A percentile compares a stretch with the other conserved stretches of the same genome.
phyloP scores from a whole-genome alignment of 352 stramenopile species.

The Phytopythium chamaehyphon region DNA sequence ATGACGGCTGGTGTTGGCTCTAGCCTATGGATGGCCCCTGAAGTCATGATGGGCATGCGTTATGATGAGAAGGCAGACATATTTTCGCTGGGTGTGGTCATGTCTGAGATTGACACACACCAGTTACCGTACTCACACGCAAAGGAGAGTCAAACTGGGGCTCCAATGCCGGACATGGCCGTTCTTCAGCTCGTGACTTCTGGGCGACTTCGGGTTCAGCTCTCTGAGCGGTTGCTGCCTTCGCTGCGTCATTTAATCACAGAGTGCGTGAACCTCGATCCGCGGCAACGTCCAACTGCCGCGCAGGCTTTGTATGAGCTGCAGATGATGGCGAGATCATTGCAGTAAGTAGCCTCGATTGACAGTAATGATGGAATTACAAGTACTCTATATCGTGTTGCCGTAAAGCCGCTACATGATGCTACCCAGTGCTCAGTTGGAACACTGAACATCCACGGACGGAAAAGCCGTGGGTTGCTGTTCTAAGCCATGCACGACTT shows the following conservation, averaged over 20 bases:
- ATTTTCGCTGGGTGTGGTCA: conserved; percentile 28
- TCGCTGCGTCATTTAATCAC: conserved; percentile 9
- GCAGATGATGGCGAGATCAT: conserved; percentile 9
- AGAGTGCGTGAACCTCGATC: conserved; percentile 17
- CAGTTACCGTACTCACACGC: conserved; percentile 21
- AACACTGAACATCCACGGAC: too few relatives aligned
- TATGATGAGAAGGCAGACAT: conserved; percentile 36
- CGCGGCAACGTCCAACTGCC: conserved; percentile 10
- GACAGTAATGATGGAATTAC: too few relatives aligned
- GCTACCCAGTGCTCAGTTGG: too few relatives aligned
- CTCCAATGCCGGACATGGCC: conserved; percentile 14
- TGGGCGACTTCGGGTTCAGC: conserved; percentile 13
- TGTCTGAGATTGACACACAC: conserved; percentile 30
- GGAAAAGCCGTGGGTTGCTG: too few relatives aligned
- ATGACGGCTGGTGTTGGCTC: conserved; percentile 23
- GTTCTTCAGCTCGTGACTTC: conserved; percentile 28
- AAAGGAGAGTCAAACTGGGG: conserved; percentile 9
- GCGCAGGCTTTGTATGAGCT: conserved; percentile 30
- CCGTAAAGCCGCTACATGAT: too few relatives aligned
- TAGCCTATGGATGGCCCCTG: conserved; percentile 26
- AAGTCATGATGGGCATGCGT: conserved; percentile 32
- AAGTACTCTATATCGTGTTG: too few relatives aligned
- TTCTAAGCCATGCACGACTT: too few relatives aligned
- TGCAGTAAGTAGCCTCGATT: conserved; percentile 1
- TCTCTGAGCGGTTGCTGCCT: conserved; percentile 13